phyloP scores from a whole-genome alignment of 2,329 filamentous ascomycete species.

The Nakataea oryzae region DNA sequence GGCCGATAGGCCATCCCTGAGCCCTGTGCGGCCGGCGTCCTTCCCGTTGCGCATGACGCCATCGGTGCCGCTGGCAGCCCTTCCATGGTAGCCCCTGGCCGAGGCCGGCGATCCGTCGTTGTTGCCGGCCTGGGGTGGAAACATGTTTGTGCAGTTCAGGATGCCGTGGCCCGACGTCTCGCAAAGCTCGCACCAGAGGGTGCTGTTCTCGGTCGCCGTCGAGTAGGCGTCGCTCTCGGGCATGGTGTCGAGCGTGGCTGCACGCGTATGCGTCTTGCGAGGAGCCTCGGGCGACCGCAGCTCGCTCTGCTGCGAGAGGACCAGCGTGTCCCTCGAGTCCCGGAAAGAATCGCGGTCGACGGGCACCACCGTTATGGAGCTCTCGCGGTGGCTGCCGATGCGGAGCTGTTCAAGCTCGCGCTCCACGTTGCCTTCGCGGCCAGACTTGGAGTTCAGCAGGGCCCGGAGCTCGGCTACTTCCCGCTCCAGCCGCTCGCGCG shows the following conservation, averaged over 20 bases:
- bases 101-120: constrained; percentile 3
- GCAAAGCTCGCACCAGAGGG: constrained; percentile 90
- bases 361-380: constrained; percentile 31
- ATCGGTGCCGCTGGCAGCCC: constrained; percentile 9
- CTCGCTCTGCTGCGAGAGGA: constrained; percentile 42
- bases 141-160: constrained; percentile 87
- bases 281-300: constrained; percentile 31
- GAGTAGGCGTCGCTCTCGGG: constrained; percentile 61
- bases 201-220: constrained; percentile 60
- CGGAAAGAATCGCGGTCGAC: constrained; percentile 39
- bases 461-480: constrained; percentile 71
- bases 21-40: constrained; percentile 15
- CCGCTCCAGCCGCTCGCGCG: constrained; percentile 62
- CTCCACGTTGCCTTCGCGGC: constrained; percentile 76
- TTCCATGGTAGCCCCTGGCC: too few species aligned
- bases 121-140: constrained; percentile 32
- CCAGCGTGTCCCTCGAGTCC: constrained; percentile 57
- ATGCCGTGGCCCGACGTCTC: constrained; percentile 89
- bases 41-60: constrained; percentile 22
- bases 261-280: constrained; percentile 34
- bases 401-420: constrained; percentile 64
- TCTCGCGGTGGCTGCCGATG: constrained; percentile 36
- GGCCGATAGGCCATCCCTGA: constrained; percentile 21
- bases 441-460: constrained; percentile 60
- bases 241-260: constrained; percentile 55